phyloP scores from a whole-genome alignment of 2,329 filamentous ascomycete genomes.

The Fusarium fracticaudum region DNA sequence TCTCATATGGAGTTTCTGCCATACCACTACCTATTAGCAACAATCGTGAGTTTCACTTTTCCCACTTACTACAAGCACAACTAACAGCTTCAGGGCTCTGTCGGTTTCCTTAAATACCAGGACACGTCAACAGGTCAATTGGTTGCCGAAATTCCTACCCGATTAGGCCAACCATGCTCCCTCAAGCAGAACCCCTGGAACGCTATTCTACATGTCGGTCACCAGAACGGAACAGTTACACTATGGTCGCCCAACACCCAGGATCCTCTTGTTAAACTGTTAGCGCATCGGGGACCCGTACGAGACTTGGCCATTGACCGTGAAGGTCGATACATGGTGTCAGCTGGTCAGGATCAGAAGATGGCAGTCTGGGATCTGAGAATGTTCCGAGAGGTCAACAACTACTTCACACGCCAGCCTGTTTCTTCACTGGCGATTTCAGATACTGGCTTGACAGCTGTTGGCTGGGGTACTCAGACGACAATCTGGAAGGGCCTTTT shows the following conservation, averaged over 20 bases:
- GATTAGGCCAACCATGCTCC: conserved; percentile 83
- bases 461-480: conserved; percentile 89
- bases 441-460: conserved; percentile 85
- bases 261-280: conserved; percentile 87
- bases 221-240: conserved; percentile 94
- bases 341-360: conserved; percentile 86
- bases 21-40: conserved; percentile 93
- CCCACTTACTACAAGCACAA: rapidly evolving
- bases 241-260: conserved; percentile 94
- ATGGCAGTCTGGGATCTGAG: conserved; percentile 98
- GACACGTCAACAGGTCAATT: conserved; percentile 94
- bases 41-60: conserved; percentile 67
- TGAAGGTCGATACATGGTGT: conserved; percentile 95
- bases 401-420: conserved; percentile 84
- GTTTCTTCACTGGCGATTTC: conserved; percentile 88
- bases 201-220: conserved; percentile 89
- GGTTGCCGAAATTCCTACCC: conserved; percentile 85
- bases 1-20: conserved; percentile 95
- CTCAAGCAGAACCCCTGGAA: conserved; percentile 92
- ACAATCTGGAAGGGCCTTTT: conserved; percentile 94
- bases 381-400: conserved; percentile 92
- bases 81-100: conserved; percentile 66
- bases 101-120: conserved; percentile 90
- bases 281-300: conserved; percentile 90
- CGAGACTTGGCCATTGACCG: conserved; percentile 86